A percentile compares a stretch with the other conserved stretches of the same genome.
Evolutionary conservation across 2,329 filamentous ascomycete genomes (phyloP).

Genomic region (Lasiodiplodia sp.): DNA sequence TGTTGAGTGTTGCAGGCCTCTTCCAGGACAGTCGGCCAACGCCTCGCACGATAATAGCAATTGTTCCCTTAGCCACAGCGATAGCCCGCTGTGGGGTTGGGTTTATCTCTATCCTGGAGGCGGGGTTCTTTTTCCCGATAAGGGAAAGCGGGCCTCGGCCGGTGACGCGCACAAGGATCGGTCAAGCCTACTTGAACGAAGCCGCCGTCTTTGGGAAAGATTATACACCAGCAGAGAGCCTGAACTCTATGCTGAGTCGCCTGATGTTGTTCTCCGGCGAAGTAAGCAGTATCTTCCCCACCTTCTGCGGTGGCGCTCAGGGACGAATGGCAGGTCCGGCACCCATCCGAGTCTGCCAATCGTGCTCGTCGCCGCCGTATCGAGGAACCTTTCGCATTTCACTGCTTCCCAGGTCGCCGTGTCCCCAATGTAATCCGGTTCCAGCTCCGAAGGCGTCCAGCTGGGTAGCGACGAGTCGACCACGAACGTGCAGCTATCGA

Average conservation of each 20-base stretch:
- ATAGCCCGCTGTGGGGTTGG: slow-evolving; percentile 30
- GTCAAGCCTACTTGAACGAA: background rate
- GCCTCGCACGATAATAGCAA: slow-evolving; percentile 28
- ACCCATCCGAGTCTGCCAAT: slow-evolving; percentile 83
- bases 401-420: slow-evolving; percentile 78
- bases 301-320: slow-evolving; percentile 72
- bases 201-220: slow-evolving; percentile 14
- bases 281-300: slow-evolving; percentile 93
- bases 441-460: slow-evolving; percentile 66
- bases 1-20: background rate
- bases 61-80: slow-evolving; percentile 26
- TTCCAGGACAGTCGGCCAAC: background rate
- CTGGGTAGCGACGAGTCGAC: slow-evolving; percentile 84
- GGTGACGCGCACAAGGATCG: slow-evolving; percentile 19
- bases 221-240: background rate
- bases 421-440: slow-evolving; percentile 83
- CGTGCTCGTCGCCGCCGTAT: slow-evolving; percentile 75
- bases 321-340: slow-evolving; percentile 74
- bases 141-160: slow-evolving; percentile 19
- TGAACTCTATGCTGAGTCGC: slow-evolving; percentile 9
- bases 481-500: slow-evolving; percentile 79
- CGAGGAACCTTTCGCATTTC: slow-evolving; percentile 80
- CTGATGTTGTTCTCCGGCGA: slow-evolving; percentile 53
- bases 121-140: slow-evolving; percentile 27
- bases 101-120: slow-evolving; percentile 24